A percentile compares a stretch with the other conserved stretches of the same genome.
Evolutionary conservation across 2,329 filamentous ascomycete genomes (phyloP).

Genomic region (Fusarium nisikadoi): DNA sequence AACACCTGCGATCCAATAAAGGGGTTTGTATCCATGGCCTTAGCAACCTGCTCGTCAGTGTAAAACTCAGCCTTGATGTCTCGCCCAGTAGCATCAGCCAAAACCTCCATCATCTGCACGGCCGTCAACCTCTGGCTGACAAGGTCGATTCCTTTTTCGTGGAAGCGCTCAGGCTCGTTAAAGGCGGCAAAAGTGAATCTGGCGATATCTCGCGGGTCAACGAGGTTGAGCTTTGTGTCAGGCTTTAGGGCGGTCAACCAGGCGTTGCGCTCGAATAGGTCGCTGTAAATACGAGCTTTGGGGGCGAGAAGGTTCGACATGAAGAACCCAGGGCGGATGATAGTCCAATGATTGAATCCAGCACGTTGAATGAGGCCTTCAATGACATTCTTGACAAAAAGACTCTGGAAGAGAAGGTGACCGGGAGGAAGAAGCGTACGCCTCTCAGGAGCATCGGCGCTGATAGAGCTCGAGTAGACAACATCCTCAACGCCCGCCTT

Average conservation of each 20-base stretch:
- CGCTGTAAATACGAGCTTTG: not conserved
- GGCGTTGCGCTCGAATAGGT: not conserved
- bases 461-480: not conserved
- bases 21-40: accelerated
- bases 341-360: not conserved
- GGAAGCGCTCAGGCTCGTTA: accelerated
- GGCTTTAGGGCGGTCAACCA: not conserved
- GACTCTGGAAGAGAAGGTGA: not conserved
- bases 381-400: not conserved
- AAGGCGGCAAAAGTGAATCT: not conserved
- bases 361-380: not conserved
- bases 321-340: not conserved
- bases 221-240: not conserved
- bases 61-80: not conserved
- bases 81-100: not conserved
- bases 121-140: not conserved
- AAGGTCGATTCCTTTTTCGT: not conserved
- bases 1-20: not conserved
- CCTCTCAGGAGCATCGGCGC: not conserved
- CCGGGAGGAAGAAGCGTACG: not conserved
- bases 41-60: not conserved
- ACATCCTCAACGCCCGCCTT: not conserved
- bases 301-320: not conserved
- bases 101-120: not conserved
- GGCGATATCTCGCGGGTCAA: not conserved